Evolutionary conservation across 192 early-diverging fungal genomes (phyloP).

Genomic region (Coemansia sp.): DNA sequence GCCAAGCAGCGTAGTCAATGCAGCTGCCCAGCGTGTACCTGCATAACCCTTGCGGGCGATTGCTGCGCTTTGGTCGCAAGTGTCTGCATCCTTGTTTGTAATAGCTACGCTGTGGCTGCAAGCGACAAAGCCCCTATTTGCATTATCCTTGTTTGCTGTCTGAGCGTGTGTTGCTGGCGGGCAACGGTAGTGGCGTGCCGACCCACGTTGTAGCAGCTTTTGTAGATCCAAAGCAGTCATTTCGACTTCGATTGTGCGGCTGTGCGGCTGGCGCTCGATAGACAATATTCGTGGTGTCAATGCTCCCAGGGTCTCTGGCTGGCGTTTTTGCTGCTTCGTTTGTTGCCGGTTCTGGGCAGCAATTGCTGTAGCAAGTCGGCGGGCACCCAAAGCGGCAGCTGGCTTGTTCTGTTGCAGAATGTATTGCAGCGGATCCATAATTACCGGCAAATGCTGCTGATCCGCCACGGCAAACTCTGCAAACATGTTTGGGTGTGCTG

Average conservation of each 20-base stretch:
- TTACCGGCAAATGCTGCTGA: neutral
- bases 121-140: neutral
- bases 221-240: constrained; percentile 19
- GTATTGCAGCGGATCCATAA: constrained; percentile 36
- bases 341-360: constrained; percentile 6
- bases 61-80: neutral
- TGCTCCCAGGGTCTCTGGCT: neutral
- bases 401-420: constrained; percentile 8
- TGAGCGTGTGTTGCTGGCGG: neutral
- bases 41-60: neutral
- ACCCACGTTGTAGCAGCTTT: constrained; percentile 4
- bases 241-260: constrained; percentile 32
- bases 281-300: constrained; percentile 5
- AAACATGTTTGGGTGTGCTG: neutral
- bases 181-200: constrained; percentile 1
- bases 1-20: neutral
- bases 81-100: neutral
- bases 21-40: neutral
- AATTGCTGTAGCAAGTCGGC: constrained; percentile 4
- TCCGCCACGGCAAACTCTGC: neutral
- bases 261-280: constrained; percentile 8
- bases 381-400: neutral
- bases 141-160: neutral
- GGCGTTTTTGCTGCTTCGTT: neutral
- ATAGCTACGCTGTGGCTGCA: neutral